These are phyloP conservation scores for Cyclotella atomus DNA, from an alignment of 108 stramenopile species.

Conservation along the genomic window DNA sequence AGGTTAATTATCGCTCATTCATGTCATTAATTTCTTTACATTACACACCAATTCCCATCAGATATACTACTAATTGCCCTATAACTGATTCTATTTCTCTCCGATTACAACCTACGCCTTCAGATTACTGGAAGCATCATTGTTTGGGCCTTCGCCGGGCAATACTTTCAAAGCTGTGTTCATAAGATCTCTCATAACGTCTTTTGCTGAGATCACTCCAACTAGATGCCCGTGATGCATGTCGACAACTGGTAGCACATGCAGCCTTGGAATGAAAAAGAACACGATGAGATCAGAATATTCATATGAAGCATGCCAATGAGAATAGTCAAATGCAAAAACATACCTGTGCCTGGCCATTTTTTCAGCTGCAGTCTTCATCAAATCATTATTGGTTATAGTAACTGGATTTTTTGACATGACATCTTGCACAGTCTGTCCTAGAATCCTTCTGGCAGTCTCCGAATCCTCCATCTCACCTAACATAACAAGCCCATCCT, in stretches of 20 bases:
- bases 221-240: constrained; percentile 39
- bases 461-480: constrained; percentile 45
- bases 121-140: too few relatives aligned
- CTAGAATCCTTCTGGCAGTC: constrained; percentile 47
- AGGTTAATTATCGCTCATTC: too few relatives aligned
- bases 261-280: constrained; percentile 5
- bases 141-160: too few relatives aligned
- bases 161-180: constrained; percentile 38
- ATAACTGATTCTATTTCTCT: too few relatives aligned
- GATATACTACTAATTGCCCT: too few relatives aligned
- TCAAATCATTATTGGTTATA: constrained; percentile 45
- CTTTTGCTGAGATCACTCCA: constrained; percentile 49
- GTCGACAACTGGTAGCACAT: constrained; percentile 44
- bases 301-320: neutral
- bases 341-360: constrained; percentile 49
- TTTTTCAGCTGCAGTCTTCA: constrained; percentile 49
- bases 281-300: neutral
- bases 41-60: too few relatives aligned
- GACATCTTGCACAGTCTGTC: constrained; percentile 37
- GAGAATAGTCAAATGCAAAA: neutral
- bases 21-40: too few relatives aligned
- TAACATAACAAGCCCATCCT: constrained; percentile 39
- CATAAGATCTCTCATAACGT: constrained; percentile 53
- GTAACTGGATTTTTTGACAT: constrained; percentile 45
- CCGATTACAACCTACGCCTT: too few relatives aligned